Base-by-base conservation (phyloP, 2,329 filamentous ascomycete genomes). In the Scedosporium aurantiacum region DNA sequence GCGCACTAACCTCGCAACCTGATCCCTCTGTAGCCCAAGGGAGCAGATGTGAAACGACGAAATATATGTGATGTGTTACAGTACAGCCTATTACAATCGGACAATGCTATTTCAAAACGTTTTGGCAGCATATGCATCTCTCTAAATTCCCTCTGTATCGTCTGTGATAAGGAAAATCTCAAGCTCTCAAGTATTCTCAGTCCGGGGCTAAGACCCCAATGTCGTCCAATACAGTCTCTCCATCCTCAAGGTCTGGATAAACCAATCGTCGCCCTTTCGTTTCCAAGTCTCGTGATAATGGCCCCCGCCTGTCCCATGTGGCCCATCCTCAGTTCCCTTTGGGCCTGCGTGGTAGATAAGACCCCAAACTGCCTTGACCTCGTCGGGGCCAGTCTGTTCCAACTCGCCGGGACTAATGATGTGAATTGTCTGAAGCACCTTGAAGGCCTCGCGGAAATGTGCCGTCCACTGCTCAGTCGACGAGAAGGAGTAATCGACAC, bases 241-340 rank as follows among this genome's bases (percentile, higher is more conserved):
- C 63, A 65, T 63, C 43, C 25, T 60, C 28, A 62, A 47, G 18
- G 58, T 55, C 28, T 60, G 18, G 37, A 65, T 18, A 32, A 58
- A 60, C 62, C 64, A 65, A n/a, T 63, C 63, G 18, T 57, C 64
- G 1, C 58, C 60, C 18, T 61, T 54, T 37, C 18, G 47, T 5
- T 47, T 57, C 63, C 64, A 64, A 0, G 60, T 63, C 59, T 65
- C 64, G 16, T 64, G 45, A 16, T 65, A 65, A 8, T 65, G 60
- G 5, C 63, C 64, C 1, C 54, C 64, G 5, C 64, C 63, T 0
- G 63, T 63, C 7, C 18, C 23, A 7, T 60, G 58, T 10, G 47
- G 1, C 4, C 61, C 59, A 6, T 14, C 40, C 27, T 58, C 59
- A 6, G 45, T 56, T 5, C 57, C 63, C 61, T 40, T 47, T 2